A percentile compares a stretch with the other conserved stretches of the same genome.
Conservation (phyloP, 306 rosid species). For the Prunus mongolica region DNA sequence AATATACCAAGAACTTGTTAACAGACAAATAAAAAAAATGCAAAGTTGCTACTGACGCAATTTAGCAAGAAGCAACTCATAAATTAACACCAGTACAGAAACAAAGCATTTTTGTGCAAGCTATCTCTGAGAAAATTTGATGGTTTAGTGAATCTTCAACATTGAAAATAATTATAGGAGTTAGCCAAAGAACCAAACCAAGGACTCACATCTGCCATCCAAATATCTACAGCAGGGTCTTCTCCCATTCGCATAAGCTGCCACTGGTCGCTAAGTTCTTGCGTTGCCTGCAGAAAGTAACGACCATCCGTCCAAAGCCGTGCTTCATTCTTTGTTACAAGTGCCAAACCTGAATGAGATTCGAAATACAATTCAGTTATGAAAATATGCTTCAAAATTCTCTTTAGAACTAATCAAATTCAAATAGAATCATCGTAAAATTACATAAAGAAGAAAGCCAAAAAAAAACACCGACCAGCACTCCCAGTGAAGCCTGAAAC, state of each 20-base stretch:
- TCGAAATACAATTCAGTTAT: background rate
- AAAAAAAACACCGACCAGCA: constrained; percentile 56
- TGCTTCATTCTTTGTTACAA: constrained; percentile 67
- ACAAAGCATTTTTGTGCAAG: background rate
- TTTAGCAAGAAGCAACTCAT: background rate
- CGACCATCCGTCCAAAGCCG: constrained; percentile 97
- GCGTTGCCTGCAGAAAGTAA: constrained; percentile 87
- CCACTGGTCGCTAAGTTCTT: constrained; percentile 83
- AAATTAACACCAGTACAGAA: background rate
- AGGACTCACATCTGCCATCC: constrained; percentile 91
- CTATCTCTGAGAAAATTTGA: background rate
- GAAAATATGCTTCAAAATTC: background rate
- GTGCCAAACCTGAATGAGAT: constrained; percentile 72
- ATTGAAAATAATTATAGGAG: background rate
- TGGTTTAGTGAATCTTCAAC: background rate
- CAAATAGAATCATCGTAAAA: background rate
- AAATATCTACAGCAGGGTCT: constrained; percentile 79
- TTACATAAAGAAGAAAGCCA: background rate
- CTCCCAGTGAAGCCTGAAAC: constrained; percentile 97
- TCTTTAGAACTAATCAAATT: background rate
- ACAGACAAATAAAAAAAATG: background rate
- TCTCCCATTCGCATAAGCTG: constrained; percentile 94
- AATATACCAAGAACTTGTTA: background rate
- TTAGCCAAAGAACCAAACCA: constrained; percentile 6
- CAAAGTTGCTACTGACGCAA: background rate